Evolutionary conservation across 805 yeast species (phyloP), one percentile per base, ranked within the genome.

Genomic region (Saccharomycopsis javanensis): DNA sequence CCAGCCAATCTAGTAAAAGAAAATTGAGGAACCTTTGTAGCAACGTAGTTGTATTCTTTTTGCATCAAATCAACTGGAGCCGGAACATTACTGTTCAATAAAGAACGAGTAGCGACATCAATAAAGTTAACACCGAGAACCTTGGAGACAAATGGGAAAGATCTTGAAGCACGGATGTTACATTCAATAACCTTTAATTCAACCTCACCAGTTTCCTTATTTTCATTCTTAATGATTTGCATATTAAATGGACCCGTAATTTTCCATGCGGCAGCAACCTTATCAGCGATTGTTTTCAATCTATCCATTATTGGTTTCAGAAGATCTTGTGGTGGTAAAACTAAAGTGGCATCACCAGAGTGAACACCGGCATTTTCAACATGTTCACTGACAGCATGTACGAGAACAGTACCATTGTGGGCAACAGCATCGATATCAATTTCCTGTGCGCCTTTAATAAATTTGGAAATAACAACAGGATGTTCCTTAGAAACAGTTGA

Each of bases 351-450:
- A 74, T 92, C 99, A 72, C 99, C 99, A 54, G 97, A 91, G 75
- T 92, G 99, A 59, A 94, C 86, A 78, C 99, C 99, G 8, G 99
- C 99, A 67, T 91, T 90, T 75, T 92, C 99, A 67, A 91, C 96
- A 71, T 92, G 99, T 73, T 94, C 99, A 63, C 96, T 88, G 59
- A 92, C 87, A 59, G 96, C 98, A 72, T 92, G 99, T 58, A 92
- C 95, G 54, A 92, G 74, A 56, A 92, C 88, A 66, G 82, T 73
- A 66, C 99, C 99, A 57, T 90, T 78, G 65, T 81, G 75, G 50
- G 98, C 98, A 68, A 92, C 99, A 60, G 90, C 98, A 75, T 92
- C 99, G 65, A 92, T 87, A 72, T 92, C 99, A 66, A 92, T 92
- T 75, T 92, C 99, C 72, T 90, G 85, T 25, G 99, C 98, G 62